Evolutionary conservation across 164 flowering plant genomes (phyloP).

Genomic region (Echeveria elegans): DNA sequence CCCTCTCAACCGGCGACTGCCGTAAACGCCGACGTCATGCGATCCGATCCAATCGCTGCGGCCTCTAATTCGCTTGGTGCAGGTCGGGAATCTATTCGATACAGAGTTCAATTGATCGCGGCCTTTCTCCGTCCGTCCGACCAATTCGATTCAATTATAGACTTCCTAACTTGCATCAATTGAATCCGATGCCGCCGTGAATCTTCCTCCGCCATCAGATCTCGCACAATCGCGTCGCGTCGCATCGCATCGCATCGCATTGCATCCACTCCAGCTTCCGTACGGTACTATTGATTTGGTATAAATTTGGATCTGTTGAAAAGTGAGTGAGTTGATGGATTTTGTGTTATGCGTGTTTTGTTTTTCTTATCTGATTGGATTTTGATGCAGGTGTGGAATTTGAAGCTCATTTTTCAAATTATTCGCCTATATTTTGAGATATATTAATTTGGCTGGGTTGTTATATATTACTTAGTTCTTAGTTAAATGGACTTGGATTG

Average conservation of each 20-base stretch:
- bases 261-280: too few species aligned
- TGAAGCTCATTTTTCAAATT: too few species aligned
- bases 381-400: not conserved
- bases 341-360: too few species aligned
- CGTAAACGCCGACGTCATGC: not conserved
- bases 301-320: too few species aligned
- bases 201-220: not conserved
- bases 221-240: not conserved
- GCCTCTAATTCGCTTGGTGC: slow-evolving; percentile 7
- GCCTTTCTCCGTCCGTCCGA: too few species aligned
- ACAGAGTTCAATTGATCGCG: not conserved
- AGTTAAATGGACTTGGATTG: too few species aligned
- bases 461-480: too few species aligned
- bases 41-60: not conserved
- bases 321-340: too few species aligned
- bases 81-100: slow-evolving; percentile 6
- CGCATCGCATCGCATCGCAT: too few species aligned
- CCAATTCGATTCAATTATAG: not conserved
- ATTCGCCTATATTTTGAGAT: too few species aligned
- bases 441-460: too few species aligned
- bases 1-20: not conserved
- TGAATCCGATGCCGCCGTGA: not conserved
- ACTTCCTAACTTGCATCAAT: slow-evolving; percentile 6
- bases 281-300: not conserved
- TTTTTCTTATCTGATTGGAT: too few species aligned